Evolutionary conservation across 441 rosid species (phyloP), one percentile per base, ranked within the genome.

Genomic region (Monsonia emarginata): DNA sequence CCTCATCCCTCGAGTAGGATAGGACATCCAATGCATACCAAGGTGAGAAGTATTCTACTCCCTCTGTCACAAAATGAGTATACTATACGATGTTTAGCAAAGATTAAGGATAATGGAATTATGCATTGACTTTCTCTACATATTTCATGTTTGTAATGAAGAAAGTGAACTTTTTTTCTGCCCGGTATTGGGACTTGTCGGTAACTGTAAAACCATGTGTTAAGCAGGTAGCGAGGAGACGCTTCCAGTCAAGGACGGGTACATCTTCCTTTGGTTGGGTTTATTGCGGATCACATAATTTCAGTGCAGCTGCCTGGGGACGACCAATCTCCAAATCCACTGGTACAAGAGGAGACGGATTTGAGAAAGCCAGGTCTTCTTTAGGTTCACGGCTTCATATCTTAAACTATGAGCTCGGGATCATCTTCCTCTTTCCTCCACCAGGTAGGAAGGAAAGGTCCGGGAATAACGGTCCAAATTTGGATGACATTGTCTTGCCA

Each of bases 281-380:
- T 70, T 93, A 93, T 61, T 83, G 92, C 16, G 96, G 97, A 26
- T 93, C 98, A 32, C 98, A 90, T 79, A 93, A 90, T 72, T 87
- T 90, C 72, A 93, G 98, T 76, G 82, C 88, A 42, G 95, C 96
- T 70, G 97, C 98, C 14, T 93, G 98, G 97, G 98, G 98, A 66
- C 78, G 88, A 64, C 72, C 78, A 50, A 81, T 85, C 26, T 79
- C 82, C 42, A 73, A 68, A 38, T 65, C 78, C n/a, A n/a, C n/a
- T n/a, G n/a, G n/a, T n/a, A n/a, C n/a, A n/a, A n/a, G n/a, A n/a
- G n/a, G n/a, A 18, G 75, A 79, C 40, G 76, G 70, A 60, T 60
- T 50, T 27, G 64, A 58, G 61, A 71, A 60, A 71, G 50, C 73
- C 50, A 75, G 70, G 36, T 65, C 76, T 66, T 24, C 64, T 34